phyloP scores from a whole-genome alignment of 2,329 filamentous ascomycete genomes.

The Alternaria triticina region DNA sequence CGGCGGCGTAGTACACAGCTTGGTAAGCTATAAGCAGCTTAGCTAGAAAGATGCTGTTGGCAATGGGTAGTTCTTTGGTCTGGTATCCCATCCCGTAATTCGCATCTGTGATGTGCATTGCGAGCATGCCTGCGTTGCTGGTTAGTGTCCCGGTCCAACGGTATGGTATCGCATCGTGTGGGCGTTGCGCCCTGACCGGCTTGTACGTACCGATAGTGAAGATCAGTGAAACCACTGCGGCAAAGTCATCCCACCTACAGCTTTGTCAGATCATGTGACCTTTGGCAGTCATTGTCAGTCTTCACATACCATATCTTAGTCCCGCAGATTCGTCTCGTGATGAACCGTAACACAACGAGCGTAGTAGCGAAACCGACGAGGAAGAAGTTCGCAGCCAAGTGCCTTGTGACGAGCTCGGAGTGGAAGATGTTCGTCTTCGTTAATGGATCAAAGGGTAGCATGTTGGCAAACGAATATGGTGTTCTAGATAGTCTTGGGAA shows the following conservation, averaged over 20 bases:
- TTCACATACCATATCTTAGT: not conserved
- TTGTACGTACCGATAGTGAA: not conserved
- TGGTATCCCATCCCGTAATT: not conserved
- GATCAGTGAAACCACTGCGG: not conserved
- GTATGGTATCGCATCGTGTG: not conserved
- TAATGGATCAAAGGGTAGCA: not conserved
- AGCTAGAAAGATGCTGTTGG: not conserved
- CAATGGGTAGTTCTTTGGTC: not conserved
- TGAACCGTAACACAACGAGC: not conserved
- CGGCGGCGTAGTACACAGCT: not conserved
- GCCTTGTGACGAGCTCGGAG: not conserved
- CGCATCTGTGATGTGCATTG: not conserved
- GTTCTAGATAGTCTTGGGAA: not conserved
- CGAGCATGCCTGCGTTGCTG: not conserved
- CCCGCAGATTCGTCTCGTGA: not conserved
- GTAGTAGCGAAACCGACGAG: not conserved
- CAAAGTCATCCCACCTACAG: not conserved
- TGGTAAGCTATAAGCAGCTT: not conserved
- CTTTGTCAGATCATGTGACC: not conserved
- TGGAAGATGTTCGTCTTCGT: not conserved
- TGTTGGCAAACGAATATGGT: not conserved
- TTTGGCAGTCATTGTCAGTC: not conserved
- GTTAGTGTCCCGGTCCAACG: not conserved
- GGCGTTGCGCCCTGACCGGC: not conserved
- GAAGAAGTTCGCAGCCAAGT: not conserved